phyloP scores from a whole-genome alignment of 352 stramenopile genomes.

The Peronospora belbahrii region DNA sequence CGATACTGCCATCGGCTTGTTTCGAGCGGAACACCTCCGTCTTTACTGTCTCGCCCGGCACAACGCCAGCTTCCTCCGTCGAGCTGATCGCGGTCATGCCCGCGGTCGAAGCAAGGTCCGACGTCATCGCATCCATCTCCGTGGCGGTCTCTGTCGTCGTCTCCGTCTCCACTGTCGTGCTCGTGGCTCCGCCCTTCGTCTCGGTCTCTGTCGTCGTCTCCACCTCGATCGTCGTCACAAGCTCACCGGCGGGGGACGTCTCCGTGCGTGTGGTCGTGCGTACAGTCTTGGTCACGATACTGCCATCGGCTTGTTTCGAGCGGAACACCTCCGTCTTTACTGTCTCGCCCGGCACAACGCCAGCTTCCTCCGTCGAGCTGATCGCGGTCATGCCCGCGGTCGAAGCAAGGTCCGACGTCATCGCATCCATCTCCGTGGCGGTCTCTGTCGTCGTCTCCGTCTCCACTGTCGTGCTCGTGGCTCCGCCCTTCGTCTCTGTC shows the following conservation, averaged over 20 bases:
- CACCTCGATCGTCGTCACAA: constrained; percentile 14
- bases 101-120: not conserved
- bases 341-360: constrained; percentile 2
- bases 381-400: constrained; percentile 13
- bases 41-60: constrained; percentile 2
- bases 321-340: constrained; percentile 18
- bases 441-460: constrained; percentile 18
- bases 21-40: constrained; percentile 12
- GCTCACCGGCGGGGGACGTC: constrained; percentile 8
- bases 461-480: constrained; percentile 13
- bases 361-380: constrained; percentile 14
- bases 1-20: constrained; percentile 4
- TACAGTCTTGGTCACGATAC: constrained; percentile 21
- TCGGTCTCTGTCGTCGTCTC: constrained; percentile 15
- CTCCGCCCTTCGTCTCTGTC: constrained; percentile 9
- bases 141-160: not conserved
- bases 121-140: not conserved
- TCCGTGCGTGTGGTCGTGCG: constrained; percentile 17
- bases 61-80: constrained; percentile 2
- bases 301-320: constrained; percentile 14
- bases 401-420: constrained; percentile 9
- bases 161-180: not conserved
- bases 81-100: not conserved
- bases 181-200: not conserved
- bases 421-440: constrained; percentile 9